Percentiles rank a stretch among this genome's conserved stretches.
Conservation (phyloP, 1,284 basidiomycete genomes). For the Sphaerobolus stellatus region DNA sequence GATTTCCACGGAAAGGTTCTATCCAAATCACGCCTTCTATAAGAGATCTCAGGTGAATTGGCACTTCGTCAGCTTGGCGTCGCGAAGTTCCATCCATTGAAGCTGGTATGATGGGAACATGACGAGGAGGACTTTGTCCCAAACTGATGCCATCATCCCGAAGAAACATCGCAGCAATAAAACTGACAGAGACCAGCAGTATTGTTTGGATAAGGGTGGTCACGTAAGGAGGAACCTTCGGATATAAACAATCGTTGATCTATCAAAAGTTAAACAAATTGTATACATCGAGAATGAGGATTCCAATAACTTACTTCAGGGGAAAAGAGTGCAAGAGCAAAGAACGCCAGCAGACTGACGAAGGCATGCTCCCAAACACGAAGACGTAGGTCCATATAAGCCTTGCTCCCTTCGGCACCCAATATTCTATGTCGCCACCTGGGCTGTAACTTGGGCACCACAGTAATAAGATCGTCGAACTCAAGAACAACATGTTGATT, state of each 20-base stretch:
- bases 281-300: neutral
- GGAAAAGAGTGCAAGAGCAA: slow-evolving; percentile 11
- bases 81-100: too few relatives aligned
- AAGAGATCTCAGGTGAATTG: too few relatives aligned
- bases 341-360: slow-evolving; percentile 10
- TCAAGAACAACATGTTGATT: too few relatives aligned
- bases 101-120: too few relatives aligned
- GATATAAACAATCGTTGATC: slow-evolving; percentile 12
- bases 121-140: too few relatives aligned
- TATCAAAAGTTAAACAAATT: neutral
- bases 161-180: slow-evolving; percentile 10
- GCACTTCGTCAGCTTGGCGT: too few relatives aligned
- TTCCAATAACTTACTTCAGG: slow-evolving; percentile 2
- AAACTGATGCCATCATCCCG: slow-evolving; percentile 6
- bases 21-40: too few relatives aligned
- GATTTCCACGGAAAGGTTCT: too few relatives aligned
- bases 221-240: slow-evolving; percentile 11
- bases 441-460: neutral
- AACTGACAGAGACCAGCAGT: slow-evolving; percentile 6
- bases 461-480: neutral
- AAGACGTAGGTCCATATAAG: slow-evolving; percentile 8
- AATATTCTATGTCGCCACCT: slow-evolving; percentile 7
- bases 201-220: slow-evolving; percentile 9
- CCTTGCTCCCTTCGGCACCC: slow-evolving; percentile 5
- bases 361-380: slow-evolving; percentile 11